A percentile compares a stretch with the other conserved stretches of the same genome.
These are phyloP conservation scores for Venturiaceae sp. DNA, from an alignment of 2,329 filamentous ascomycete species.

Conservation along the genomic window DNA sequence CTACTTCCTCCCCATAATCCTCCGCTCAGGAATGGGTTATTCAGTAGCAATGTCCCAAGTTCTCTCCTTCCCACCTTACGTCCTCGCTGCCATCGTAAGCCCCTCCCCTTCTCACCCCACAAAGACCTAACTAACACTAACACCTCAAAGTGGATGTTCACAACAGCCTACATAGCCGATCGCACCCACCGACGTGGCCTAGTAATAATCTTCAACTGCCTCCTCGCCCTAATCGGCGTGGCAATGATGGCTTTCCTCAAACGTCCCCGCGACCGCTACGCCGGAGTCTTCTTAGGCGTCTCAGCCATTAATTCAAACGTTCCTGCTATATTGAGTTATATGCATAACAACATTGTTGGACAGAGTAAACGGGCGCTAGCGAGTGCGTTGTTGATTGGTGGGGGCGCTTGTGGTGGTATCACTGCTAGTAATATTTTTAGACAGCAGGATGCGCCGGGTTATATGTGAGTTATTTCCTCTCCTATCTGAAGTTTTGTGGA, in stretches of 20 bases:
- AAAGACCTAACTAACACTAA: conserved; percentile 11
- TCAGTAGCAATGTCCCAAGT: conserved; percentile 55
- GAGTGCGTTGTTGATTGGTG: conserved; percentile 64
- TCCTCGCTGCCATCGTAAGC: conserved; percentile 54
- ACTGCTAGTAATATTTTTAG: conserved; percentile 62
- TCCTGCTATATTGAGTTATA: conserved; percentile 65
- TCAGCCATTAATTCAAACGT: conserved; percentile 71
- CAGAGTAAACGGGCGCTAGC: conserved; percentile 82
- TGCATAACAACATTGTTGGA: conserved; percentile 78
- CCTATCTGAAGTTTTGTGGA: no score
- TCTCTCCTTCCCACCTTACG: conserved; percentile 61
- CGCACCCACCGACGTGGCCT: conserved; percentile 56
- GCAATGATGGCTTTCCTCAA: conserved; percentile 64
- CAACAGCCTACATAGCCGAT: conserved; percentile 55
- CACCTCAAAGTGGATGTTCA: conserved; percentile 19
- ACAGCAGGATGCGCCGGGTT: conserved; percentile 24
- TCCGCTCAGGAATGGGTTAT: conserved; percentile 54
- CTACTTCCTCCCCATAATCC: conserved; percentile 71
- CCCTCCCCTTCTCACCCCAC: not conserved
- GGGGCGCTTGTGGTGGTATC: conserved; percentile 72
- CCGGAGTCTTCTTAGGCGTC: conserved; percentile 64
- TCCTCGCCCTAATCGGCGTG: conserved; percentile 58
- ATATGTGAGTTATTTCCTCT: conserved; percentile 26
- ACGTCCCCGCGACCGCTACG: conserved; percentile 51
- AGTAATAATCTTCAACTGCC: conserved; percentile 55